Evolutionary conservation across 2,329 filamentous ascomycete species (phyloP).

Genomic region (Aphanocladium album): DNA sequence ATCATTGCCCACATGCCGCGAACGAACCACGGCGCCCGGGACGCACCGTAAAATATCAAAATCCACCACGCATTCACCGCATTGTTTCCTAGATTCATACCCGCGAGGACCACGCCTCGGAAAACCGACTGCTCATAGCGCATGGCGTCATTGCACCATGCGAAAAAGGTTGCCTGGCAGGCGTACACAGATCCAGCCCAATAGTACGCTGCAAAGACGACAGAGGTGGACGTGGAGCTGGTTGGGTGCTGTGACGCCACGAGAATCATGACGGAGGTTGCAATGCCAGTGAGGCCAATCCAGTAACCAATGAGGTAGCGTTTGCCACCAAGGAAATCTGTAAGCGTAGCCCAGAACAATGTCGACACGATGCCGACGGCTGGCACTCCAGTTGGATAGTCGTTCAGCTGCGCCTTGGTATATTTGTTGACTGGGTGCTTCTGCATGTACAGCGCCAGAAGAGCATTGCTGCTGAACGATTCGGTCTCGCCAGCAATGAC

Average conservation of each 20-base stretch:
- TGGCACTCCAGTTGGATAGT: conserved; percentile 52
- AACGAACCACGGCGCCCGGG: conserved; percentile 60
- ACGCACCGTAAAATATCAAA: conserved; percentile 64
- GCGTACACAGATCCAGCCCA: conserved; percentile 67
- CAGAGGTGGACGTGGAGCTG: conserved; percentile 37
- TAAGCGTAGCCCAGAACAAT: conserved; percentile 64
- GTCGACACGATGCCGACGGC: conserved; percentile 56
- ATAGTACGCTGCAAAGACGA: conserved; percentile 63
- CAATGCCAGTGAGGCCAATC: conserved; percentile 59
- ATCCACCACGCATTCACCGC: conserved; percentile 70
- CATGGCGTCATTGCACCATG: conserved; percentile 69
- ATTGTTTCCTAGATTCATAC: conserved; percentile 66
- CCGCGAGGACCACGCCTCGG: conserved; percentile 62
- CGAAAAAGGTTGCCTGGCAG: conserved; percentile 70
- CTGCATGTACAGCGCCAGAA: conserved; percentile 49
- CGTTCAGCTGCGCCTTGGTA: conserved; percentile 46
- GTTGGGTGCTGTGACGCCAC: conserved; percentile 40
- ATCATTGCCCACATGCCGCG: conserved; percentile 74
- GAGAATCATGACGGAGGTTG: conserved; percentile 58
- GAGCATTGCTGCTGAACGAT: conserved; percentile 61
- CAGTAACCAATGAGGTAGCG: conserved; percentile 63
- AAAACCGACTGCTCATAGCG: conserved; percentile 58
- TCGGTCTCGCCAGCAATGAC: conserved; percentile 68
- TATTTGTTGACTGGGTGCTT: conserved; percentile 39
- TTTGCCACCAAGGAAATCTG: conserved; percentile 58